These are phyloP conservation scores for Pseudotsuga menziesii DNA, from an alignment of 75 land plant species.

Conservation along the genomic window DNA sequence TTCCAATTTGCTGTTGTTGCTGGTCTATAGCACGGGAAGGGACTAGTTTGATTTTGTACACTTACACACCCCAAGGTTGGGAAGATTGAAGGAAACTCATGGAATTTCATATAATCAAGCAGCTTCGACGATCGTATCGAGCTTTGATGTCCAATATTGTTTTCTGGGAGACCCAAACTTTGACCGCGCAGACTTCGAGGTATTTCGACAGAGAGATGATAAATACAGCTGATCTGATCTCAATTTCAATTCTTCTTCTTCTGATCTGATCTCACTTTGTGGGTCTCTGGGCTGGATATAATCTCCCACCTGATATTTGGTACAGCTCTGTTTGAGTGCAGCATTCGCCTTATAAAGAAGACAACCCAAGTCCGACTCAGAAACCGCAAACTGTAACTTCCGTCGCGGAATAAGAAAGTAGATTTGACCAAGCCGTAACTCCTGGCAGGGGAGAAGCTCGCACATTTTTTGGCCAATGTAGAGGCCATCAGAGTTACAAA, in stretches of 20 bases:
- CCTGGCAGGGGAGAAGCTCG: constrained; percentile 16
- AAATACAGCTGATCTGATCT: not conserved
- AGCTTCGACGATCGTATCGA: no score
- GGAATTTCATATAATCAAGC: no score
- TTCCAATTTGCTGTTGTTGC: no score
- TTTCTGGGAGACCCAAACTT: not conserved
- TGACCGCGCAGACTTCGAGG: no score
- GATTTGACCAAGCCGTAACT: constrained; percentile 29
- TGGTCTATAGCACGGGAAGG: no score
- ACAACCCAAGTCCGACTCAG: constrained; percentile 36
- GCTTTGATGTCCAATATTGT: no score
- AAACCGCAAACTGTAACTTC: constrained; percentile 15
- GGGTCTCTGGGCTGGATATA: not conserved
- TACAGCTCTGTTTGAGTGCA: constrained; percentile 12
- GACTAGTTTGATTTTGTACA: no score
- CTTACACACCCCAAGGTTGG: no score
- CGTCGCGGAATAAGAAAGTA: constrained; percentile 46
- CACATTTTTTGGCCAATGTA: constrained; percentile 27
- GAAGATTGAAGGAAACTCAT: no score
- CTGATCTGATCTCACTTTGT: no score
- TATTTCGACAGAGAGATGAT: not conserved
- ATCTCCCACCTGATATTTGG: not conserved
- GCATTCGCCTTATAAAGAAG: constrained; percentile 33
- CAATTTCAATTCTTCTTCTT: no score
- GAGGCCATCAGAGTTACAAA: constrained; percentile 43